Conservation (phyloP, 2,329 filamentous ascomycete genomes). For the Pseudogymnoascus sp. region DNA sequence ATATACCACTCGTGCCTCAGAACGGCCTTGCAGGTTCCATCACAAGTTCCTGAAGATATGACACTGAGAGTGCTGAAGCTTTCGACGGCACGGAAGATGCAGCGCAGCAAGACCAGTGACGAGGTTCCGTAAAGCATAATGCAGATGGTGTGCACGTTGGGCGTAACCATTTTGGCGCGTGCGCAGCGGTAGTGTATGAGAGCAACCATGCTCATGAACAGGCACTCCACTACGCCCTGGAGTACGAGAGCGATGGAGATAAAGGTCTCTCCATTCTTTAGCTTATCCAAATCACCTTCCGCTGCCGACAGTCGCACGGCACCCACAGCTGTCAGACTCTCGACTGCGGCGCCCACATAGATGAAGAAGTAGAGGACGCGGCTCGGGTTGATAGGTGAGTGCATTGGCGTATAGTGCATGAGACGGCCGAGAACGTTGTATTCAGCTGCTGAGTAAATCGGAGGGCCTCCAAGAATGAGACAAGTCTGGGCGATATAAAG, state of each 20-base stretch:
- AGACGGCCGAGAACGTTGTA: constrained; percentile 33
- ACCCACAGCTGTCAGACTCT: constrained; percentile 29
- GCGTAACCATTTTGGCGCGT: constrained; percentile 22
- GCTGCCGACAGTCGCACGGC: constrained; percentile 24
- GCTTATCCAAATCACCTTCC: constrained; percentile 15
- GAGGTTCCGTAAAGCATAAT: constrained; percentile 33
- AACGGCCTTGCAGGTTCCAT: constrained; percentile 23
- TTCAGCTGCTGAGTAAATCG: constrained; percentile 32
- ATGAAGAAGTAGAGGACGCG: constrained; percentile 32
- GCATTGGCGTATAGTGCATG: constrained; percentile 34
- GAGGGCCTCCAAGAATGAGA: constrained; percentile 31
- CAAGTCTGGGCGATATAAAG: constrained; percentile 31
- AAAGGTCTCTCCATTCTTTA: constrained; percentile 24
- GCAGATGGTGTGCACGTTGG: constrained; percentile 28
- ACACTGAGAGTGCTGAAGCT: constrained; percentile 22
- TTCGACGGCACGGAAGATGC: constrained; percentile 32
- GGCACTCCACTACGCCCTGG: constrained; percentile 28
- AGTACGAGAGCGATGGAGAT: constrained; percentile 27
- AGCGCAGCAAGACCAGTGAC: constrained; percentile 29
- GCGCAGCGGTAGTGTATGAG: constrained; percentile 25
- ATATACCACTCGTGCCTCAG: constrained; percentile 32
- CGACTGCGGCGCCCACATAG: constrained; percentile 31
- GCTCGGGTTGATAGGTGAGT: constrained; percentile 31
- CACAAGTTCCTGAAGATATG: constrained; percentile 20
- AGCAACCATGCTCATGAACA: constrained; percentile 18